Conservation (phyloP, 2,329 filamentous ascomycete species). For the Fusarium redolens region DNA sequence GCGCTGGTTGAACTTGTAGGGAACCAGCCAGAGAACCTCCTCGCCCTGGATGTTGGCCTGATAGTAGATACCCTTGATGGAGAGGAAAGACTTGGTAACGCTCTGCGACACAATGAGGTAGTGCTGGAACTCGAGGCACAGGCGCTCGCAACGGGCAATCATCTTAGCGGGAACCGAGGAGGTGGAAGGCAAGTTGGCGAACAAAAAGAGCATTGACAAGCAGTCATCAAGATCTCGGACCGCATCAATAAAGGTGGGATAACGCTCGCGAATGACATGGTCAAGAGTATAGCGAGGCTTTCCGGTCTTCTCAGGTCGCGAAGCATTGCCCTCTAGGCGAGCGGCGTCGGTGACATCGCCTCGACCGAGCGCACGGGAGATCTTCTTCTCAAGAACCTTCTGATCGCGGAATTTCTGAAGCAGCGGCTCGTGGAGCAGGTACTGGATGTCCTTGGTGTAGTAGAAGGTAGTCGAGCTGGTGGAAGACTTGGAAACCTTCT, state of each 20-base stretch:
- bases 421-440: slow-evolving; percentile 95
- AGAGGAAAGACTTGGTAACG: slow-evolving; percentile 94
- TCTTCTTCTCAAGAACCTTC: slow-evolving; percentile 97
- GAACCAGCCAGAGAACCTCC: slow-evolving; percentile 96
- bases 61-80: slow-evolving; percentile 99
- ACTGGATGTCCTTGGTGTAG: slow-evolving; percentile 95
- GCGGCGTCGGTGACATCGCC: slow-evolving; percentile 91
- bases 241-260: slow-evolving; percentile 95
- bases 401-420: slow-evolving; percentile 96
- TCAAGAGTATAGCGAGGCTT: slow-evolving; percentile 92
- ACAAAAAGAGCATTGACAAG: slow-evolving; percentile 95
- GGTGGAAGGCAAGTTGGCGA: slow-evolving; percentile 94
- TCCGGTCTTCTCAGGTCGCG: slow-evolving; percentile 88
- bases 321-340: slow-evolving; percentile 86
- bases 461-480: slow-evolving; percentile 93
- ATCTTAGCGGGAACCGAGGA: slow-evolving; percentile 92
- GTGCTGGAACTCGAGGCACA: slow-evolving; percentile 97
- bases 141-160: slow-evolving; percentile 91
- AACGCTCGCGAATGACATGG: slow-evolving; percentile 97
- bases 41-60: slow-evolving; percentile 97
- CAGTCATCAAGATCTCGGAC: slow-evolving; percentile 96
- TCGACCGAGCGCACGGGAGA: slow-evolving; percentile 88
- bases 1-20: slow-evolving; percentile 97
- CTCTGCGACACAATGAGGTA: slow-evolving; percentile 94
- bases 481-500: slow-evolving; percentile 93